Evolutionary conservation across 2,329 filamentous ascomycete species (phyloP), one percentile per base, ranked within the genome.

Genomic region (Penicillium sp.): DNA sequence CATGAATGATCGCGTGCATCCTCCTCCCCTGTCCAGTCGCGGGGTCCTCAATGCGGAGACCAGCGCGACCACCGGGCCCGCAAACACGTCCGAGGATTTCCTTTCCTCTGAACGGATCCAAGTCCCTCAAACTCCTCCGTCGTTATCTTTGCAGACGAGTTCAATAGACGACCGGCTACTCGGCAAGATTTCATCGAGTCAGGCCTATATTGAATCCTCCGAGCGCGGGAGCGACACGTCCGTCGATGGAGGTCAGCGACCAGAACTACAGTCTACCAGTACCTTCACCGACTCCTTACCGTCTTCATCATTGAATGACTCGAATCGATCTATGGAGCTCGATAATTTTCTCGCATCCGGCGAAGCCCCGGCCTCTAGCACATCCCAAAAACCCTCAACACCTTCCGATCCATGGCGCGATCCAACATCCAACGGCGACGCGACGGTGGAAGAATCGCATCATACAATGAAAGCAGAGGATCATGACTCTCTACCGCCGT

Each of bases 171-270:
- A 41, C 2, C 35, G 39, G 20, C 33, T 43, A 11, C 34, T 41
- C 20, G 39, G 48, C 28, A 40, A 39, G 27, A 25, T 23, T 26
- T 26, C 36, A 27, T 20, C 34, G 4, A 45, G 40, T 14, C 16
- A 23, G 16, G 23, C 30, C 25, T 45, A 45, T 39, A 40, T 48
- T 22, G 45, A 52, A 44, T 45, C 49, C 2, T 51, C 45, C 16
- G 45, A 53, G 37, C 52, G 42, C 33, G 47, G 42, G 26, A 51
- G 48, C 31, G 36, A 51, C 23, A 51, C 49, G 6, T 51, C 51
- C n/a, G 37, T 25, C 29, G 47, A 54, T 26, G 29, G n/a, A n/a
- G n/a, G 42, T 29, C 49, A 29, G 41, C 42, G 30, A 30, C 44
- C 37, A 27, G 48, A 52, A 29, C 34, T 39, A 26, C 45, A 45